Percentiles rank a stretch among this genome's conserved stretches.
Conservation (phyloP, 2,329 filamentous ascomycete genomes). For the Botrytis galanthina region DNA sequence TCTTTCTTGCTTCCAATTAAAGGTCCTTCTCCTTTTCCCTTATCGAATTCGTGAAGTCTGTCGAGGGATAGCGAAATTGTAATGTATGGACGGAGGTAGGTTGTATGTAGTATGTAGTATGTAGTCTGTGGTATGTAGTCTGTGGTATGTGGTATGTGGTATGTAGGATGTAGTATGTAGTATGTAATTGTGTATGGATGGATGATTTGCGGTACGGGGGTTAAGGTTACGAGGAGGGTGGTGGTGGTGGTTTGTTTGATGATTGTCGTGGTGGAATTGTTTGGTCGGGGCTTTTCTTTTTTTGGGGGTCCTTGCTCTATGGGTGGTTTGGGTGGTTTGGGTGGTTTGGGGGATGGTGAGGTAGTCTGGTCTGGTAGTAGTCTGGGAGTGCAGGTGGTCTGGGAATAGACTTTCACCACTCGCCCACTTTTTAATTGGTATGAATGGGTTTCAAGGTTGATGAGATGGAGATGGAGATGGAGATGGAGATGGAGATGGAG, state of each 20-base stretch:
- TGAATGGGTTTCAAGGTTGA: too few species aligned
- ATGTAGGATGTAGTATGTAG: background rate
- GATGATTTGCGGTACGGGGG: background rate
- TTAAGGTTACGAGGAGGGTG: background rate
- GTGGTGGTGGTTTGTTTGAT: background rate
- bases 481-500: too few species aligned
- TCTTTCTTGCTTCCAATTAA: background rate
- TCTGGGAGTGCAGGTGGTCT: background rate
- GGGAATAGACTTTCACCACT: background rate
- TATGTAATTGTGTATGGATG: background rate
- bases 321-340: background rate
- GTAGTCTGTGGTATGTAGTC: background rate
- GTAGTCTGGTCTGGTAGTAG: background rate
- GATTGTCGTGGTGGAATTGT: constrained; percentile 1
- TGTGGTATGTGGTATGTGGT: background rate
- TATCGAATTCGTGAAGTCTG: background rate
- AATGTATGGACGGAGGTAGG: background rate
- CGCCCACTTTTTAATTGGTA: background rate
- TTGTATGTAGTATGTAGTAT: background rate
- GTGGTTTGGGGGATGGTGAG: too few species aligned
- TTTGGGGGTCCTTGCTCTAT: constrained; percentile 1
- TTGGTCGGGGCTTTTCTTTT: background rate
- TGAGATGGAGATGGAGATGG: background rate
- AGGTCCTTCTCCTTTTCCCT: too few species aligned
- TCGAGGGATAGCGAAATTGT: background rate